These are phyloP conservation scores for Fraxinus greggii DNA, from an alignment of 305 asterid species.

Conservation along the genomic window DNA sequence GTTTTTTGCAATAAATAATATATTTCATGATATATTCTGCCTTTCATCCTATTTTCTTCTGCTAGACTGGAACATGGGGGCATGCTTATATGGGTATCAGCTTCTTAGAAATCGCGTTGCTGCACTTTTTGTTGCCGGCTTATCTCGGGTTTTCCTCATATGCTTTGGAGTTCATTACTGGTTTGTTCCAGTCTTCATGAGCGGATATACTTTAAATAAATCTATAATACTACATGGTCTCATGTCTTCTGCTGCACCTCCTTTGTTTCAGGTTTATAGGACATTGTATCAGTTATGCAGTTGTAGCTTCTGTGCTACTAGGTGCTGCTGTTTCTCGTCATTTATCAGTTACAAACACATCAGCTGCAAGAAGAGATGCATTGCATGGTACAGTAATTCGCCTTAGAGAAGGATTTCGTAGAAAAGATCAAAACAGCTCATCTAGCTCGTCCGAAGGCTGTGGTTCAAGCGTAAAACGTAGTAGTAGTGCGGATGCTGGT, in stretches of 20 bases:
- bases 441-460: constrained; percentile 98
- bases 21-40: not conserved
- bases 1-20: not conserved
- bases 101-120: constrained; percentile 88
- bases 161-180: constrained; percentile 99
- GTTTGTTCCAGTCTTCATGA: constrained; percentile 45
- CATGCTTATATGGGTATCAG: constrained; percentile 95
- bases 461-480: constrained; percentile 95
- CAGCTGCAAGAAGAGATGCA: constrained; percentile 97
- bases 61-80: constrained; percentile 97
- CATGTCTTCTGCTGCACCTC: constrained; percentile 16
- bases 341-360: constrained; percentile 77
- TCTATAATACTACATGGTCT: constrained; percentile 8
- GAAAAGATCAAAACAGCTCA: constrained; percentile 82
- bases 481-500: constrained; percentile 98
- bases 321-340: constrained; percentile 99
- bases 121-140: constrained; percentile 92
- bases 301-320: constrained; percentile 94
- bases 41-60: constrained; percentile 18
- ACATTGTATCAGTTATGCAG: constrained; percentile 93
- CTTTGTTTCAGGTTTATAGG: constrained; percentile 75
- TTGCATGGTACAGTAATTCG: constrained; percentile 94
- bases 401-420: constrained; percentile 94
- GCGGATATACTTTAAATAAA: constrained; percentile 1
- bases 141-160: constrained; percentile 87